Percentiles rank a stretch among this genome's conserved stretches.
These are phyloP conservation scores for Amaranthus tricolor DNA, from an alignment of 179 eudicot genomes.

Conservation along the genomic window DNA sequence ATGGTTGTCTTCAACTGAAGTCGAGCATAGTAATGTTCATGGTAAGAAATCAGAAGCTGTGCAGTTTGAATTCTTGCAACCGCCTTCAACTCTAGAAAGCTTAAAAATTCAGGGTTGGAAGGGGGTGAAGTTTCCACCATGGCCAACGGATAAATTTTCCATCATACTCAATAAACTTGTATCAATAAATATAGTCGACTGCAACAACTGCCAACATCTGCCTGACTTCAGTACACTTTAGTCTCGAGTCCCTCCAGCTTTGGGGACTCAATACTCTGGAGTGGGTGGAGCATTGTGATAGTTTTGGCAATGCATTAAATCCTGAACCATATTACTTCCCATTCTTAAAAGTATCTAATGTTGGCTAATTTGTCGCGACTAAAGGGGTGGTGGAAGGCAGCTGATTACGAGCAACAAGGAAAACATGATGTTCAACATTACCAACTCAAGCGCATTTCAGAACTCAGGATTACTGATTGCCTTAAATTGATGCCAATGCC, in stretches of 20 bases:
- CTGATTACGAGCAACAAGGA: neutral
- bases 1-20: neutral
- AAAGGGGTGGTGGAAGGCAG: constrained; percentile 4
- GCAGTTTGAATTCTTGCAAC: too few relatives aligned
- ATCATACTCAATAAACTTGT: neutral
- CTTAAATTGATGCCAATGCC: constrained; percentile 6
- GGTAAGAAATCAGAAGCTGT: too few relatives aligned
- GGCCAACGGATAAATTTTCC: neutral
- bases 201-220: neutral
- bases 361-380: constrained; percentile 2
- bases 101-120: neutral
- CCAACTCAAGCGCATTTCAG: neutral
- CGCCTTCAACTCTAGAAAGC: neutral
- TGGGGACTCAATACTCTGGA: neutral
- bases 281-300: neutral
- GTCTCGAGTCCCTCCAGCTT: neutral
- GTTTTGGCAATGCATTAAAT: neutral
- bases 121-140: neutral
- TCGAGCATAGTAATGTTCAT: neutral
- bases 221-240: neutral
- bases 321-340: neutral
- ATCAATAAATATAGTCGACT: constrained; percentile 7
- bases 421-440: neutral
- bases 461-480: neutral
- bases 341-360: constrained; percentile 1